Evolutionary conservation across 345 rosid genomes (phyloP).

Genomic region (Sapria himalayana): DNA sequence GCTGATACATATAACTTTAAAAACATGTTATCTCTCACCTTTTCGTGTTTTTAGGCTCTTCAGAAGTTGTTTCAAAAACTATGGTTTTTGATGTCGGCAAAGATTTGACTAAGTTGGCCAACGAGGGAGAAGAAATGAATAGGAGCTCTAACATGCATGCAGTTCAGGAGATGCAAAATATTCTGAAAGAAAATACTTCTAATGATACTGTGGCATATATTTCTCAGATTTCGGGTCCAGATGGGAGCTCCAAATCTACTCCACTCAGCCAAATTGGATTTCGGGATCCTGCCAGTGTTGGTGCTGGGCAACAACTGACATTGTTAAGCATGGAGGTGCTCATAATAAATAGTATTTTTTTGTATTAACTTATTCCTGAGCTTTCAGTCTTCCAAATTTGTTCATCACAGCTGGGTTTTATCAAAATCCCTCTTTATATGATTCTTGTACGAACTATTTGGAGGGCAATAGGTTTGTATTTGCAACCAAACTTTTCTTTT

Average conservation of each 20-base stretch:
- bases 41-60: slow-evolving; percentile 19
- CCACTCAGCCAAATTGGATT: slow-evolving; percentile 92
- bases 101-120: slow-evolving; percentile 10
- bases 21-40: too few relatives aligned
- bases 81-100: slow-evolving; percentile 10
- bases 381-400: too few relatives aligned
- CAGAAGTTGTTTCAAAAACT: slow-evolving; percentile 16
- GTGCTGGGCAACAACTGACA: slow-evolving; percentile 87
- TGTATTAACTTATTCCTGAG: too few relatives aligned
- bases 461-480: too few relatives aligned
- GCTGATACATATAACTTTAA: too few relatives aligned
- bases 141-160: too few relatives aligned
- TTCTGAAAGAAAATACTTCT: slow-evolving; percentile 12
- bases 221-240: slow-evolving; percentile 90
- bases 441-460: too few relatives aligned
- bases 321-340: slow-evolving; percentile 76
- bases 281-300: slow-evolving; percentile 86
- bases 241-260: slow-evolving; percentile 45
- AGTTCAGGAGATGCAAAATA: too few relatives aligned
- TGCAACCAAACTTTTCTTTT: too few relatives aligned
- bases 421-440: too few relatives aligned
- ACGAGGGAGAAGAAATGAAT: too few relatives aligned
- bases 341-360: slow-evolving; percentile 3
- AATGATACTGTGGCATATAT: slow-evolving; percentile 23
- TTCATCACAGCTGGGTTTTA: too few relatives aligned